phyloP scores from a whole-genome alignment of 108 stramenopile species.

The Craspedostauros australis region DNA sequence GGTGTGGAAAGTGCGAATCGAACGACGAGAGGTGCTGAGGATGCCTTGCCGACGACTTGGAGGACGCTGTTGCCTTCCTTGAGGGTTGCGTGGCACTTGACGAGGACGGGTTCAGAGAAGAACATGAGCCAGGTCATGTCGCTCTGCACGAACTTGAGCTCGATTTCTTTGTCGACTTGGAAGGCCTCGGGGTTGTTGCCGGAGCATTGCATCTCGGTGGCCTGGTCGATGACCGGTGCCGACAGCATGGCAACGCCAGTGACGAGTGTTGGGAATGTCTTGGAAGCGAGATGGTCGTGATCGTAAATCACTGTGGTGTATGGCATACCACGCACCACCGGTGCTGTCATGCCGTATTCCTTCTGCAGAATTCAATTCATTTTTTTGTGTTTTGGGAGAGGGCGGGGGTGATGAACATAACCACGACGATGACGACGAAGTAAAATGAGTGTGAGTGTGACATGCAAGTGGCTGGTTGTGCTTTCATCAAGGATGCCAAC shows the following conservation, averaged over 20 bases:
- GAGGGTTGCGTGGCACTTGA: conserved; percentile 40
- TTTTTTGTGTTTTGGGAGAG: too few relatives aligned
- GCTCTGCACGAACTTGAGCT: conserved; percentile 57
- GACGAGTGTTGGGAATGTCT: conserved; percentile 39
- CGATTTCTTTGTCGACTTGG: conserved; percentile 49
- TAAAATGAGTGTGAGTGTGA: too few relatives aligned
- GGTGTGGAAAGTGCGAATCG: conserved; percentile 73
- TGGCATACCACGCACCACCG: conserved; percentile 83
- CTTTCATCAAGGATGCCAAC: too few relatives aligned
- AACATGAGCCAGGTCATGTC: conserved; percentile 92
- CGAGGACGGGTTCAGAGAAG: conserved; percentile 69
- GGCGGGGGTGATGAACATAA: too few relatives aligned
- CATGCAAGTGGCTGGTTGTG: too few relatives aligned
- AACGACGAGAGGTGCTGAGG: conserved; percentile 40
- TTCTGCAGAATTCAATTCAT: too few relatives aligned
- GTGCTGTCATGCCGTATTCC: conserved; percentile 43
- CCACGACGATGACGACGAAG: too few relatives aligned
- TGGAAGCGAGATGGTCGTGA: too few relatives aligned
- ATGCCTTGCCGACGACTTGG: conserved; percentile 14
- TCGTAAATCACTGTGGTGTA: conserved; percentile 80
- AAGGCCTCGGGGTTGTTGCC: conserved; percentile 2
- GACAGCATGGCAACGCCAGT: conserved; percentile 21
- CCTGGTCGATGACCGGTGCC: conserved; percentile 21
- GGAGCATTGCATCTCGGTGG: conserved; percentile 11
- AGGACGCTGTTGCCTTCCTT: conserved; percentile 14